phyloP scores from a whole-genome alignment of 1,284 basidiomycete genomes.

The Leccinum angustisporum region DNA sequence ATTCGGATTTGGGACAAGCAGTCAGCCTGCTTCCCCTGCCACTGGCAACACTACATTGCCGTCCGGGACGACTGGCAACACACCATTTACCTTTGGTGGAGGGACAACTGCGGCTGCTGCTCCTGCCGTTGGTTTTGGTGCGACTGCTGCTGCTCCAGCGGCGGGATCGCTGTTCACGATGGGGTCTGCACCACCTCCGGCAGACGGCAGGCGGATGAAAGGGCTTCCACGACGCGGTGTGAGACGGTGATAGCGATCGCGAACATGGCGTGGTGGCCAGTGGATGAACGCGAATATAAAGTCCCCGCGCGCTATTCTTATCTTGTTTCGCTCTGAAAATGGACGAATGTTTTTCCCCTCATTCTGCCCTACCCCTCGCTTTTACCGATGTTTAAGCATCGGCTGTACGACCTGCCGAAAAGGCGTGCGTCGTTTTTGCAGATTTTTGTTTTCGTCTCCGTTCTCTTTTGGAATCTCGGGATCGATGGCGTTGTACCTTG shows the following conservation, averaged over 20 bases:
- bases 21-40: slow-evolving; percentile 61
- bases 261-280: slow-evolving; percentile 15
- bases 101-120: slow-evolving; percentile 32
- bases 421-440: slow-evolving; percentile 10
- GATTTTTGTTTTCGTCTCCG: slow-evolving; percentile 8
- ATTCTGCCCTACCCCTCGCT: slow-evolving; percentile 14
- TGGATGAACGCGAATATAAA: slow-evolving; percentile 11
- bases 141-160: slow-evolving; percentile 34
- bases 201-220: slow-evolving; percentile 48
- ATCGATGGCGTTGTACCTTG: slow-evolving; percentile 17
- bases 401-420: slow-evolving; percentile 3
- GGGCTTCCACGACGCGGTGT: slow-evolving; percentile 48
- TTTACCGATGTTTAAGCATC: slow-evolving; percentile 29
- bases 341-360: slow-evolving; percentile 11
- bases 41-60: slow-evolving; percentile 35
- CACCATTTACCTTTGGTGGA: slow-evolving; percentile 38
- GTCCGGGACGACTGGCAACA: slow-evolving; percentile 42
- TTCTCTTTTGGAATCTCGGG: slow-evolving; percentile 17
- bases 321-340: slow-evolving; percentile 16
- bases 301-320: slow-evolving; percentile 4
- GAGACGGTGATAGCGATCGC: slow-evolving; percentile 24
- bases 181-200: slow-evolving; percentile 45
- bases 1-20: slow-evolving; percentile 35
- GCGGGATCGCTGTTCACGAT: slow-evolving; percentile 55
- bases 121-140: slow-evolving; percentile 42